A percentile compares a stretch with the other conserved stretches of the same genome.
These are phyloP conservation scores for Thozetella sp. DNA, from an alignment of 495 filamentous ascomycete genomes.

Conservation along the genomic window DNA sequence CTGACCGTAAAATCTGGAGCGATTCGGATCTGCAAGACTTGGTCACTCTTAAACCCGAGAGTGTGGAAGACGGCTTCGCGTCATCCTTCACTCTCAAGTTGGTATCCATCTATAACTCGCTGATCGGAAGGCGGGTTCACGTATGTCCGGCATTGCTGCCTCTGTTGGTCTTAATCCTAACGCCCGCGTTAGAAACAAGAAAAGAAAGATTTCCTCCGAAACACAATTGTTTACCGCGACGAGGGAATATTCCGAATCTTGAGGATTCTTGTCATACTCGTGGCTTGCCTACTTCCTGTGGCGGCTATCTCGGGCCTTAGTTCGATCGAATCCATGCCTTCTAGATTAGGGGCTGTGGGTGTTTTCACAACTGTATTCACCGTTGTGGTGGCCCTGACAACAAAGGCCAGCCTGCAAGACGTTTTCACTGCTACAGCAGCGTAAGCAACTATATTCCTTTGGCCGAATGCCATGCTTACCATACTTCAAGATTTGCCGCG, in stretches of 20 bases:
- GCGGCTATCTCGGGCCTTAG: conserved; percentile 5
- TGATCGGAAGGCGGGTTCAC: not conserved
- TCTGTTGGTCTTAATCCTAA: too few relatives aligned
- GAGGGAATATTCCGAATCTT: not conserved
- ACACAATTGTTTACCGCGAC: not conserved
- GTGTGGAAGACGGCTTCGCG: not conserved
- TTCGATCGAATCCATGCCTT: conserved; percentile 6
- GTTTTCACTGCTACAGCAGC: conserved; percentile 22
- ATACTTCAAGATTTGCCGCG: not conserved
- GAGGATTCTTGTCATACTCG: not conserved
- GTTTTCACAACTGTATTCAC: conserved; percentile 22
- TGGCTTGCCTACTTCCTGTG: conserved; percentile 9
- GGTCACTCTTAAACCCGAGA: not conserved
- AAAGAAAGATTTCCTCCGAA: not conserved
- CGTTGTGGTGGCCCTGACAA: conserved; percentile 14
- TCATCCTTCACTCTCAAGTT: not conserved
- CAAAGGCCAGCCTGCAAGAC: conserved; percentile 20
- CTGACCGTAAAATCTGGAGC: conserved; percentile 4
- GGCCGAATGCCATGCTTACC: not conserved
- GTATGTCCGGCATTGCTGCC: too few relatives aligned
- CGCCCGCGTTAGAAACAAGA: not conserved
- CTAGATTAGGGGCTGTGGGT: conserved; percentile 12
- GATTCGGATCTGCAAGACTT: not conserved
- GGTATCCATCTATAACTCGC: not conserved
- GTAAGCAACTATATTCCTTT: not conserved